Percentiles rank a stretch among this genome's conserved stretches.
Conservation (phyloP, 164 flowering plant genomes). For the Saururus chinensis region DNA sequence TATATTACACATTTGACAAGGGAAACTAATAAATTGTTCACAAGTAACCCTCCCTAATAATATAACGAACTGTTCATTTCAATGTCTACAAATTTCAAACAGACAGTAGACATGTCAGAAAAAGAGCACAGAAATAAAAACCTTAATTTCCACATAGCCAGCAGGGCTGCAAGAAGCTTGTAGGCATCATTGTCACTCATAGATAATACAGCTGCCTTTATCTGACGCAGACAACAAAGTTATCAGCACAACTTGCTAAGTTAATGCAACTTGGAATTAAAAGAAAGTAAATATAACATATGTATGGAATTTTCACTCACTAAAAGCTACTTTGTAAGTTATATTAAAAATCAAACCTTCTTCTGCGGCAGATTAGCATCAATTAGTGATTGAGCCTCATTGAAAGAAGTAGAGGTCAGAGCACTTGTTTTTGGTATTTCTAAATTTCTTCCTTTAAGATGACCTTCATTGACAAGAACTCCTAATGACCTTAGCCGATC, state of each 20-base stretch:
- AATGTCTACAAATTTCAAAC: too few species aligned
- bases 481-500: conserved; percentile 57
- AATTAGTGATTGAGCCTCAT: conserved; percentile 26
- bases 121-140: conserved; percentile 9
- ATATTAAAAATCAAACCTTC: conserved; percentile 34
- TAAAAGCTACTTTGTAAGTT: too few species aligned
- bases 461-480: conserved; percentile 33
- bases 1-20: too few species aligned
- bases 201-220: conserved; percentile 48
- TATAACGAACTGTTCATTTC: too few species aligned
- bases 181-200: conserved; percentile 48
- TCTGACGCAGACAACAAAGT: conserved; percentile 26
- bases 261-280: not conserved
- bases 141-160: conserved; percentile 67
- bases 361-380: conserved; percentile 40
- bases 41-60: too few species aligned
- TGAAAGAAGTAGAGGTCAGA: conserved; percentile 21
- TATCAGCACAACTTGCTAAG: not conserved
- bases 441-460: conserved; percentile 9
- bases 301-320: too few species aligned
- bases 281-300: too few species aligned
- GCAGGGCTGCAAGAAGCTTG: conserved; percentile 43
- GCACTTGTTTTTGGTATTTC: conserved; percentile 6
- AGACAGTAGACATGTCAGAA: too few species aligned
- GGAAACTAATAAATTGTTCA: too few species aligned